A percentile compares a stretch with the other conserved stretches of the same genome.
Conservation (phyloP, 306 rosid genomes). For the Castanea sativa region DNA sequence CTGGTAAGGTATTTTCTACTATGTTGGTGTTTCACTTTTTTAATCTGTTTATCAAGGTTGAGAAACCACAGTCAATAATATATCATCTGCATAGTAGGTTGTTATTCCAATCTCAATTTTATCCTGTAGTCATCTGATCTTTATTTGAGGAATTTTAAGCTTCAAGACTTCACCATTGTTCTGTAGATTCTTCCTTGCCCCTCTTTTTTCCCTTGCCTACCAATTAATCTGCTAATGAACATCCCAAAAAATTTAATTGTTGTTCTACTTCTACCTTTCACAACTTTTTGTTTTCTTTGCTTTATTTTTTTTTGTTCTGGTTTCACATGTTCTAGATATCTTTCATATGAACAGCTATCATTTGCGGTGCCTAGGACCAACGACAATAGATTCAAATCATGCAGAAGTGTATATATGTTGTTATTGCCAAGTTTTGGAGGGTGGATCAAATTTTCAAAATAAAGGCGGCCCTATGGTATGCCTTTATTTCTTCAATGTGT, state of each 20-base stretch:
- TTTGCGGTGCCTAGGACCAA: slow-evolving; percentile 56
- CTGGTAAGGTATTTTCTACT: slow-evolving; percentile 54
- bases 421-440: slow-evolving; percentile 52
- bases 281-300: neutral
- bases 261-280: slow-evolving; percentile 1
- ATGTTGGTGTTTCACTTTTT: slow-evolving; percentile 14
- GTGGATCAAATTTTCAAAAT: slow-evolving; percentile 37
- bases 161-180: slow-evolving; percentile 3
- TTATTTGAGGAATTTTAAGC: slow-evolving; percentile 4
- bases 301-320: slow-evolving; percentile 11
- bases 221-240: neutral
- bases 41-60: slow-evolving; percentile 4
- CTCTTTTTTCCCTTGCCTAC: neutral
- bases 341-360: slow-evolving; percentile 73
- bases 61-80: neutral
- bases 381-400: slow-evolving; percentile 18
- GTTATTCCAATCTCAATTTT: slow-evolving; percentile 12
- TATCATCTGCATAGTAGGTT: slow-evolving; percentile 9
- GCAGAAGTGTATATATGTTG: slow-evolving; percentile 43
- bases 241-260: neutral
- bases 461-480: slow-evolving; percentile 61
- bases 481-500: slow-evolving; percentile 7
- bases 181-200: neutral
- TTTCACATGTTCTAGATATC: slow-evolving; percentile 11
- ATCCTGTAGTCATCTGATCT: neutral